Base-by-base conservation (phyloP, 306 rosid genomes). In the Abrus precatorius region DNA sequence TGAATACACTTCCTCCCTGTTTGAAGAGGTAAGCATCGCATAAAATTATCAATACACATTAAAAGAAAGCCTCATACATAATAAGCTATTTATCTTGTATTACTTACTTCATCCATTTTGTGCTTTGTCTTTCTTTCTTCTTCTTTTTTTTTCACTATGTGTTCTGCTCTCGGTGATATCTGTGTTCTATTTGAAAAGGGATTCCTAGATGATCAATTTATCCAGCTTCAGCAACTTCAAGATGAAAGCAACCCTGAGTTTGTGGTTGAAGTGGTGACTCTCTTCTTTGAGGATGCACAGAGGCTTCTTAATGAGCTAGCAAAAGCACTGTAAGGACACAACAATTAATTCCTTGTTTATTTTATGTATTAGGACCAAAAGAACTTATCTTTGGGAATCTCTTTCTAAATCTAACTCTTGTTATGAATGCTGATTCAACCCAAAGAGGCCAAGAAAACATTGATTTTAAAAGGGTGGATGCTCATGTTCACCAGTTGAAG, bases 191-290 rank as follows among this genome's bases (percentile, higher is more conserved):
- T 34, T 77, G 62, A 70, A 73, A 81, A 94, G 97, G 97, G 88
- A 7, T 79, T 88, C 69, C 75, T 94, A 47, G 91, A 92, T 84
- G 97, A 92, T 62, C 98, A 94, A 62, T 92, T 88, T 48, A 79
- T 79, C 63, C 90, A 86, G 78, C 93, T 94, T 69, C 86, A 86
- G 80, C 87, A 79, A 41, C 87, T 94, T 80, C 90, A 92, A 91
- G 97, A 94, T 87, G 97, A 94, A 66, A 94, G 86, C 86, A 92
- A 88, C 77, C 98, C 98, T 6, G 72, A 87, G 9, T 94, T 94
- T 89, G 93, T 92, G 44, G 93, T 84, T 74, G 94, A 94, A 85
- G 97, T 92, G 55, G 91, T 92, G 28, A 84, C 88, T 85, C 86
- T 94, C 74, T 94, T 89, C 83, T 94, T 94, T 82, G 77, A 92